These are phyloP conservation scores for Mycena metata DNA, from an alignment of 768 basidiomycete species.

Conservation along the genomic window DNA sequence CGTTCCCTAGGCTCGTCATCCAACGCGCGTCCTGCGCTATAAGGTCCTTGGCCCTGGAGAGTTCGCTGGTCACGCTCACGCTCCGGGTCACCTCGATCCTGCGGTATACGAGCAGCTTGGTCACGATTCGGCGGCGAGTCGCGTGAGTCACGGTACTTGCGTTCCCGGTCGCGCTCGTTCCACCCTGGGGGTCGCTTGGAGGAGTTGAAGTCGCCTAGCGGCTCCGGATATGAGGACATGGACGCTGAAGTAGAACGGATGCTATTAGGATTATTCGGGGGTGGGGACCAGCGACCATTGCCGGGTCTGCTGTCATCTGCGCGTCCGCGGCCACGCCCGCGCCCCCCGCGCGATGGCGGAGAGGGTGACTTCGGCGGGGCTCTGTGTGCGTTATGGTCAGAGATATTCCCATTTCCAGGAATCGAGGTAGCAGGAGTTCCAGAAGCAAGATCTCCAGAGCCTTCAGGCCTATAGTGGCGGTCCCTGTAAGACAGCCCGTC, in stretches of 20 bases:
- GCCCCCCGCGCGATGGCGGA: slow-evolving; percentile 16
- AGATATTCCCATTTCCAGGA: background rate
- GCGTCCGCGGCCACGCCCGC: slow-evolving; percentile 16
- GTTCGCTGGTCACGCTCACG: slow-evolving; percentile 23
- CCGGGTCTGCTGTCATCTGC: slow-evolving; percentile 13
- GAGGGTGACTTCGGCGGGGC: slow-evolving; percentile 5
- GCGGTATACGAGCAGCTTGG: background rate
- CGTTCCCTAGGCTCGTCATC: slow-evolving; percentile 21
- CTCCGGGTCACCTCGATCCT: slow-evolving; percentile 22
- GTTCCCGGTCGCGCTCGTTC: slow-evolving; percentile 13
- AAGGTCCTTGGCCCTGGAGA: slow-evolving; percentile 12
- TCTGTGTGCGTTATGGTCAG: slow-evolving; percentile 24
- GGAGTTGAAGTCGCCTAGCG: slow-evolving; percentile 8
- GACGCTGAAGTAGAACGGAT: slow-evolving; percentile 22
- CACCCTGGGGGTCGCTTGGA: slow-evolving; percentile 4
- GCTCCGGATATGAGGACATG: slow-evolving; percentile 22
- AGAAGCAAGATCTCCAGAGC: background rate
- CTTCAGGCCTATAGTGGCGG: slow-evolving; percentile 34
- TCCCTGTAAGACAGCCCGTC: slow-evolving; percentile 30
- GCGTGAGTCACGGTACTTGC: slow-evolving; percentile 13
- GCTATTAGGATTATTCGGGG: slow-evolving; percentile 31
- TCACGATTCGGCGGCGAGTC: background rate
- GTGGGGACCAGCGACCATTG: slow-evolving; percentile 25
- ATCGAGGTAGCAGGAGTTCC: background rate
- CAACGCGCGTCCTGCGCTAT: slow-evolving; percentile 5